A percentile compares a stretch with the other conserved stretches of the same genome.
Conservation (phyloP, 2,329 filamentous ascomycete genomes). For the Ascocoryne sarcoides region DNA sequence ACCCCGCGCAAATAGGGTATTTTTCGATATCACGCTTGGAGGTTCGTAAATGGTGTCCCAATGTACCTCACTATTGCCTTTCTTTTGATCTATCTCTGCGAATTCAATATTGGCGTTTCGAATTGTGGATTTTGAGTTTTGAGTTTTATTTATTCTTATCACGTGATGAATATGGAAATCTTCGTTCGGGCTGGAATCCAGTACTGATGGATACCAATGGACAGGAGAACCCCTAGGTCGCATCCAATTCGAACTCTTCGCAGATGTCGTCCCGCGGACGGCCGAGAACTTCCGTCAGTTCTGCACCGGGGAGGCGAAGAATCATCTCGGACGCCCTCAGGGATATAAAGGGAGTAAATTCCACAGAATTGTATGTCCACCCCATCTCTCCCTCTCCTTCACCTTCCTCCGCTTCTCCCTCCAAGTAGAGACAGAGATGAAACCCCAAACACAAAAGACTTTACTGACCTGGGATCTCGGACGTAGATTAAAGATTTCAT, state of each 20-base stretch:
- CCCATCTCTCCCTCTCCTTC: neutral
- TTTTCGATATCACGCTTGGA: constrained; percentile 74
- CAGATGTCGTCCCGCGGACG: constrained; percentile 73
- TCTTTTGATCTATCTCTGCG: neutral
- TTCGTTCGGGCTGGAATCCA: neutral
- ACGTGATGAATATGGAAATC: constrained; percentile 18
- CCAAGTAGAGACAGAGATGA: no score
- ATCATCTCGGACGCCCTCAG: constrained; percentile 65
- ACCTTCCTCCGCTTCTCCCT: constrained; percentile 5
- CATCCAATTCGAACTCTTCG: constrained; percentile 85
- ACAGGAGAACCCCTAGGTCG: constrained; percentile 77
- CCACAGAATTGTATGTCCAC: constrained; percentile 69
- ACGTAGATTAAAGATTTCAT: constrained; percentile 86
- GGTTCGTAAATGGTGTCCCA: constrained; percentile 40
- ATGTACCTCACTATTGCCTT: neutral
- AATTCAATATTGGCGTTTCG: neutral
- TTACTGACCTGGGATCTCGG: no score
- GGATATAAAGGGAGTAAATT: constrained; percentile 95
- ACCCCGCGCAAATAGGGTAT: constrained; percentile 17
- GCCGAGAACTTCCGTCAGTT: constrained; percentile 97
- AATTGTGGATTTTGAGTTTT: no score
- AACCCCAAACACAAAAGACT: no score
- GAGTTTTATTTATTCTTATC: constrained; percentile 6
- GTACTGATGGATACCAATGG: neutral
- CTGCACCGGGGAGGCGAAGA: constrained; percentile 88